Evolutionary conservation across 2,329 filamentous ascomycete species (phyloP).

Genomic region (Penicillium polonicum): DNA sequence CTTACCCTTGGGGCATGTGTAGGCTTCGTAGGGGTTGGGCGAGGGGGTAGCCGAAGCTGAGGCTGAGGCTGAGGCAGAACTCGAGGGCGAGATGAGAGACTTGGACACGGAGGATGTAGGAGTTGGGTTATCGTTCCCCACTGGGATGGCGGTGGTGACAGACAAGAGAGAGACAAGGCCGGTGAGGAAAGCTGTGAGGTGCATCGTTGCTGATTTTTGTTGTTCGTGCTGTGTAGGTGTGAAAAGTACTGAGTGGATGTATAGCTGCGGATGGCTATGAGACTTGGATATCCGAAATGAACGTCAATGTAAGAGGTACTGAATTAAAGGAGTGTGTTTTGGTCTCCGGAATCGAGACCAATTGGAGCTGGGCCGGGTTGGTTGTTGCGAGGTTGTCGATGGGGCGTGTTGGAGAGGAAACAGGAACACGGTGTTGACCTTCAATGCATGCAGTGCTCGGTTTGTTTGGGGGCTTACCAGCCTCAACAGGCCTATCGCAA

Average conservation of each 20-base stretch:
- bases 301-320: not conserved
- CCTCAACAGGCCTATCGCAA: not conserved
- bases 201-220: slow-evolving; percentile 9
- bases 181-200: slow-evolving; percentile 11
- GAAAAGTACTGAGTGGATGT: not conserved
- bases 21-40: slow-evolving; percentile 12
- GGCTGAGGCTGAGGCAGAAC: slow-evolving; percentile 5
- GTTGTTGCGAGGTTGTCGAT: not conserved
- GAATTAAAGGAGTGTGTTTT: not conserved
- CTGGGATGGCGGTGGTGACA: slow-evolving; percentile 14
- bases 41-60: slow-evolving; percentile 11
- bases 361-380: slow-evolving; percentile 15
- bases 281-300: slow-evolving; percentile 2
- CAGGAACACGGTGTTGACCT: not conserved
- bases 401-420: slow-evolving; percentile 3
- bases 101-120: slow-evolving; percentile 4
- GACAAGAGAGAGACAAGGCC: slow-evolving; percentile 13
- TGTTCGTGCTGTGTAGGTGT: not conserved
- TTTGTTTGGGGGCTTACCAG: not conserved
- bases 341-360: not conserved
- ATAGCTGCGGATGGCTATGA: not conserved
- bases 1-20: slow-evolving; percentile 24
- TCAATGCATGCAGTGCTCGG: not conserved
- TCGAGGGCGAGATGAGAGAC: slow-evolving; percentile 2
- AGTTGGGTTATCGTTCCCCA: slow-evolving; percentile 3